A percentile compares a stretch with the other conserved stretches of the same genome.
Evolutionary conservation across 257 asterid genomes (phyloP).

Genomic region (Penstemon davidsonii): DNA sequence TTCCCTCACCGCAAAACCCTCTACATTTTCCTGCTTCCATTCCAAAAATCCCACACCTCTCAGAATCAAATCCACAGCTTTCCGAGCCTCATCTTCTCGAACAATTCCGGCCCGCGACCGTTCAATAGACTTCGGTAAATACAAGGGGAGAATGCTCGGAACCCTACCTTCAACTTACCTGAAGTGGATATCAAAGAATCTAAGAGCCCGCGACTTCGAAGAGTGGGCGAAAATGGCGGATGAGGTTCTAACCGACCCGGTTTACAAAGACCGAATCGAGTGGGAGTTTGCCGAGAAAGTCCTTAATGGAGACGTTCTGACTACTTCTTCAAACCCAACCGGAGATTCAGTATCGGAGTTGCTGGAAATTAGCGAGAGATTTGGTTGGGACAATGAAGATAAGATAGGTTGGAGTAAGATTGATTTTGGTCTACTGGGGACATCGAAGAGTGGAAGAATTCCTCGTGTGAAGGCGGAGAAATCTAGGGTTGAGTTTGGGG

Average conservation of each 20-base stretch:
- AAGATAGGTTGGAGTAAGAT: conserved; percentile 68
- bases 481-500: background rate
- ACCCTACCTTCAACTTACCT: conserved; percentile 75
- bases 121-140: conserved; percentile 66
- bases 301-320: conserved; percentile 51
- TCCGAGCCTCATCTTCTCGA: conserved; percentile 5
- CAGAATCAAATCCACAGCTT: background rate
- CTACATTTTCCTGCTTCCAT: conserved; percentile 5
- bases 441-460: conserved; percentile 71
- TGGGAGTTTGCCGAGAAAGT: conserved; percentile 79
- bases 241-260: conserved; percentile 66
- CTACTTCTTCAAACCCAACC: conserved; percentile 13
- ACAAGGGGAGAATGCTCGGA: conserved; percentile 80
- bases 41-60: conserved; percentile 11
- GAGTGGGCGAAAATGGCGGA: conserved; percentile 87
- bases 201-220: conserved; percentile 65
- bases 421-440: conserved; percentile 69
- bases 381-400: conserved; percentile 81
- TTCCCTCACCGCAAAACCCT: background rate
- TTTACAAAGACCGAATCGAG: conserved; percentile 74
- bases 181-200: conserved; percentile 72
- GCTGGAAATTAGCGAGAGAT: conserved; percentile 64
- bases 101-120: conserved; percentile 61
- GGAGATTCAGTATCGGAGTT: conserved; percentile 42
- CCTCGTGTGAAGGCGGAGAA: conserved; percentile 42